These are phyloP conservation scores for Aegilops umbellulata DNA, from an alignment of 176 grass and related monocot genomes.

Conservation along the genomic window DNA sequence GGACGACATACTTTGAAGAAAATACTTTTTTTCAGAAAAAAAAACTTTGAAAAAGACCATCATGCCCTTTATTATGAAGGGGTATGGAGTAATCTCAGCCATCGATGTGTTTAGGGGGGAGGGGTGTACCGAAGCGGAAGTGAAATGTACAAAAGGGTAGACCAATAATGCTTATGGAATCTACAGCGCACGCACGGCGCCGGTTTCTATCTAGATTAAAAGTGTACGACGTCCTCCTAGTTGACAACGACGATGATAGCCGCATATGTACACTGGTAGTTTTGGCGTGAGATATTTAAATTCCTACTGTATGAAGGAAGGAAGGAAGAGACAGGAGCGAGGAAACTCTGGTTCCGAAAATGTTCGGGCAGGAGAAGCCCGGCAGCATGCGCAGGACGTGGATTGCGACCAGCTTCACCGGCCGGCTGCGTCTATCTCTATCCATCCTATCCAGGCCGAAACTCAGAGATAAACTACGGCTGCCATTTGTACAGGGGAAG, in stretches of 20 bases:
- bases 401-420: neutral
- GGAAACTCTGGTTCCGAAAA: neutral
- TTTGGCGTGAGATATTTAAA: slow-evolving; percentile 1
- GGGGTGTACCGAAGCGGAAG: too few relatives aligned
- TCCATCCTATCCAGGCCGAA: neutral
- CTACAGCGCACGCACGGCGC: neutral
- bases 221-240: too few relatives aligned
- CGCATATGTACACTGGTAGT: neutral
- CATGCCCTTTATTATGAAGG: too few relatives aligned
- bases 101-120: too few relatives aligned
- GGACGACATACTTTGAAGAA: too few relatives aligned
- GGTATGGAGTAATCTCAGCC: too few relatives aligned
- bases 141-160: neutral
- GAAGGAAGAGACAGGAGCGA: too few relatives aligned
- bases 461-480: slow-evolving; percentile 15
- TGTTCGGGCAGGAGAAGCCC: neutral
- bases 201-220: too few relatives aligned
- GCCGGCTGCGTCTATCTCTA: neutral
- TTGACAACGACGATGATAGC: too few relatives aligned
- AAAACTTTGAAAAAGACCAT: too few relatives aligned
- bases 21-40: too few relatives aligned
- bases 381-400: neutral
- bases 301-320: neutral
- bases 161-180: neutral
- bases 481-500: too few relatives aligned